Percentiles rank a stretch among this genome's conserved stretches.
Evolutionary conservation across 2,329 filamentous ascomycete genomes (phyloP).

Genomic region (Xylariomycetidae sp.): DNA sequence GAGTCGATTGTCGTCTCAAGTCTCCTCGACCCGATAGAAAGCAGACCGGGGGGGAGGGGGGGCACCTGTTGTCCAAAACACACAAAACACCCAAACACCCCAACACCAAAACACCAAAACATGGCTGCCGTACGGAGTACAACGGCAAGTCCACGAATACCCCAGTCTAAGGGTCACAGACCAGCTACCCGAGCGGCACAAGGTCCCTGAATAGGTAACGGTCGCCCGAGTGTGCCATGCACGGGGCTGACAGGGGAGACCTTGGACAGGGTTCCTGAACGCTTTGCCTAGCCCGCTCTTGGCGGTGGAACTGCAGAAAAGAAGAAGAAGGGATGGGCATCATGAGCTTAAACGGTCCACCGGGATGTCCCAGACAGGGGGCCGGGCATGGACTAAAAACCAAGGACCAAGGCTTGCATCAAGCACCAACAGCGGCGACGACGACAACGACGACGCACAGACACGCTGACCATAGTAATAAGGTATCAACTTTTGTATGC

Average conservation of each 20-base stretch:
- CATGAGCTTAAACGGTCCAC: neutral
- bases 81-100: no score
- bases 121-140: neutral
- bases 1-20: slow-evolving; percentile 42
- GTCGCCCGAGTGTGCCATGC: slow-evolving; percentile 20
- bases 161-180: slow-evolving; percentile 22
- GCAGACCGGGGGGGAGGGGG: slow-evolving; percentile 23
- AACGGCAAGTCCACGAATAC: no score
- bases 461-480: no score
- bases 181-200: slow-evolving; percentile 27
- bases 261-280: neutral
- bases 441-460: no score
- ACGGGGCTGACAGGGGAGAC: slow-evolving; percentile 1
- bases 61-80: slow-evolving; percentile 32
- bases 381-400: no score
- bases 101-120: neutral
- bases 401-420: no score
- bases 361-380: no score
- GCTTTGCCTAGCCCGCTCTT: neutral
- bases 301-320: neutral
- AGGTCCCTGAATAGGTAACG: slow-evolving; percentile 25
- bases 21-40: slow-evolving; percentile 29
- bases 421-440: no score
- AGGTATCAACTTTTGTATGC: no score
- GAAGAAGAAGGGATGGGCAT: slow-evolving; percentile 3